phyloP scores from a whole-genome alignment of 2,329 filamentous ascomycete species.

The Setomelanomma holmii region DNA sequence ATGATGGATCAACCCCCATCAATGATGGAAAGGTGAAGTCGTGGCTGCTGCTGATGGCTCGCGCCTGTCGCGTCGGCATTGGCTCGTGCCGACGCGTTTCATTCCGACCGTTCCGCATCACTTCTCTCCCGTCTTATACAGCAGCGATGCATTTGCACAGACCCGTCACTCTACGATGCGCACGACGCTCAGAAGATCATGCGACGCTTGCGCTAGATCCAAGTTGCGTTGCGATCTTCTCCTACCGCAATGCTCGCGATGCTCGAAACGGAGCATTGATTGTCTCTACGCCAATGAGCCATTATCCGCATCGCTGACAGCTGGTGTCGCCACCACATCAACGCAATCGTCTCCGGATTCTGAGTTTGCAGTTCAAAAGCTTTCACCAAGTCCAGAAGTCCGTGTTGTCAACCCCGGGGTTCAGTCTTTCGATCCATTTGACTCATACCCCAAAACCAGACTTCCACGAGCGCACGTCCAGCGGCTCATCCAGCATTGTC shows the following conservation, averaged over 20 bases:
- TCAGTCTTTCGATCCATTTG: constrained; percentile 61
- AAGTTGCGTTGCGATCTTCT: constrained; percentile 65
- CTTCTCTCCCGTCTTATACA: neutral
- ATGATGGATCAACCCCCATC: neutral
- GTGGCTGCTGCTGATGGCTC: neutral
- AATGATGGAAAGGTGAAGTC: neutral
- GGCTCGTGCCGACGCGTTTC: neutral
- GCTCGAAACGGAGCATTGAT: constrained; percentile 55
- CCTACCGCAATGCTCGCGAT: constrained; percentile 63
- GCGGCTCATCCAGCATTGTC: constrained; percentile 64
- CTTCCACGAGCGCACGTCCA: constrained; percentile 61
- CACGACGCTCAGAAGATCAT: constrained; percentile 64
- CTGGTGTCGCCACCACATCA: constrained; percentile 25
- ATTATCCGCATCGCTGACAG: constrained; percentile 28
- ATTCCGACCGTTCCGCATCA: neutral
- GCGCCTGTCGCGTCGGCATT: neutral
- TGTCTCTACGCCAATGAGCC: constrained; percentile 65
- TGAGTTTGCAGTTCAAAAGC: constrained; percentile 6
- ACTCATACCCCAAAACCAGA: constrained; percentile 62
- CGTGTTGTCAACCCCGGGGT: constrained; percentile 30
- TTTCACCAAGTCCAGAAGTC: constrained; percentile 7
- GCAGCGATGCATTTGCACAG: neutral
- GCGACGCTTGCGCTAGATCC: constrained; percentile 62
- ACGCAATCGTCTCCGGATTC: neutral
- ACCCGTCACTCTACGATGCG: constrained; percentile 52